Base-by-base conservation (phyloP, 1,284 basidiomycete genomes). In the Cryptococcus sp. region DNA sequence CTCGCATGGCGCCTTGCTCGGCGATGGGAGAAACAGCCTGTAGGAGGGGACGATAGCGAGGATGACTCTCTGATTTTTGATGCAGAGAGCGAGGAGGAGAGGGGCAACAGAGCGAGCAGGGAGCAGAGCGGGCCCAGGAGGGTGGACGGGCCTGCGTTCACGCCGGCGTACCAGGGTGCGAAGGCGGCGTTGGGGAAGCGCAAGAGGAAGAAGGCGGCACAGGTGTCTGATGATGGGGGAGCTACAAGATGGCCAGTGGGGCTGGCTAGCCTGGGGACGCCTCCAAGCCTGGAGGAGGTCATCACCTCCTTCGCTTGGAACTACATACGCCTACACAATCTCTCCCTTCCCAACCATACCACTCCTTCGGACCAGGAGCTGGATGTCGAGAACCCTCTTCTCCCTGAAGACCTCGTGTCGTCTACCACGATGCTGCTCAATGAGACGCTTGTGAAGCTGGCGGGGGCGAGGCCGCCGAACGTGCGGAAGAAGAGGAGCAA, bases 241-340 rank as follows among this genome's bases (percentile, higher is more conserved):
- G 46, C 23, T 13, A 46, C 42, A 6, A 42, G 45, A 49, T 62
- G 57, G 56, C 57, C 57, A 1, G 16, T 55, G 12, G 24, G 46
- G 15, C 23, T 45, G 16, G 18, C 37, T 7, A 47, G 56, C 18
- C 13, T 56, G 36, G 36, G 42, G 12, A 4, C n/a, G 23, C 42
- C 21, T 5, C 40, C 38, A 43, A 38, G 24, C 18, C 42, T 67
- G 20, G 46, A 58, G 35, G 62, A 64, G 18, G 48, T 54, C 11
- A 56, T 68, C 11, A 53, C 39, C 11, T 51, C 49, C 24, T 66
- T 68, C 45, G 62, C 62, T 6, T 47, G 47, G 9, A 16, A 56
- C 13, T 65, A 64, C 28, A 64, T 68, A 33, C 60, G 66, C 11
- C 16, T 44, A 35, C 42, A 62, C 15, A 13, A 39, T 20, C 46